These are phyloP conservation scores for Tricholoma sp. DNA, from an alignment of 768 basidiomycete genomes.

Conservation along the genomic window DNA sequence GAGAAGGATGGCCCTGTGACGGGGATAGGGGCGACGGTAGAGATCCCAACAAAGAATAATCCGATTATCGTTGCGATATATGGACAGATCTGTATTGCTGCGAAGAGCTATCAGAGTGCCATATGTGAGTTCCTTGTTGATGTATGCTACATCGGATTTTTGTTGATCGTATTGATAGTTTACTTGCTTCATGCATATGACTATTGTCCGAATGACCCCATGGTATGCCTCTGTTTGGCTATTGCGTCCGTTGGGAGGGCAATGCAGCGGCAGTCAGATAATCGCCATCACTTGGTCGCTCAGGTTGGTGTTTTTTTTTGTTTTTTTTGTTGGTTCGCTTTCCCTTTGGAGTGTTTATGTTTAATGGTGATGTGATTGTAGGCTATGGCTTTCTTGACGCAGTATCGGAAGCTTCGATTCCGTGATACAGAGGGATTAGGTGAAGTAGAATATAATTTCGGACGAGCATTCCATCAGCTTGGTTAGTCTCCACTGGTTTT, in stretches of 20 bases:
- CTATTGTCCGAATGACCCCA: slow-evolving; percentile 74
- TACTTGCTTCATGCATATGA: slow-evolving; percentile 89
- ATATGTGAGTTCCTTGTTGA: slow-evolving; percentile 56
- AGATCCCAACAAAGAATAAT: slow-evolving; percentile 64
- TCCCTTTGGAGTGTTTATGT: too few species aligned
- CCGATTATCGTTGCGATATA: slow-evolving; percentile 70
- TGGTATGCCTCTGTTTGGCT: slow-evolving; percentile 78
- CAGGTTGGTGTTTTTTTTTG: slow-evolving; percentile 34
- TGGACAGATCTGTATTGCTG: slow-evolving; percentile 77
- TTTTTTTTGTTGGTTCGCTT: too few species aligned
- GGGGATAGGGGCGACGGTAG: slow-evolving; percentile 16
- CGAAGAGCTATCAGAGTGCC: slow-evolving; percentile 86
- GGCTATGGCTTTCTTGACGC: slow-evolving; percentile 80
- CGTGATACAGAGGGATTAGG: slow-evolving; percentile 38
- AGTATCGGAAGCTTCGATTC: slow-evolving; percentile 67
- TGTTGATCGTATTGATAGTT: slow-evolving; percentile 40
- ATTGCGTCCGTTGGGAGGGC: slow-evolving; percentile 86
- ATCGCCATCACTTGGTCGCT: slow-evolving; percentile 82
- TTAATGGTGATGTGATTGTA: slow-evolving; percentile 21
- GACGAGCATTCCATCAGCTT: slow-evolving; percentile 87
- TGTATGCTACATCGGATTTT: neutral
- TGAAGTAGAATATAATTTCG: slow-evolving; percentile 94
- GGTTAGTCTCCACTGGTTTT: slow-evolving; percentile 39
- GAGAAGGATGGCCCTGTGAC: slow-evolving; percentile 10
- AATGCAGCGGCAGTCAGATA: slow-evolving; percentile 92